Evolutionary conservation across 2,329 filamentous ascomycete genomes (phyloP).

Genomic region (Penicillium freii): DNA sequence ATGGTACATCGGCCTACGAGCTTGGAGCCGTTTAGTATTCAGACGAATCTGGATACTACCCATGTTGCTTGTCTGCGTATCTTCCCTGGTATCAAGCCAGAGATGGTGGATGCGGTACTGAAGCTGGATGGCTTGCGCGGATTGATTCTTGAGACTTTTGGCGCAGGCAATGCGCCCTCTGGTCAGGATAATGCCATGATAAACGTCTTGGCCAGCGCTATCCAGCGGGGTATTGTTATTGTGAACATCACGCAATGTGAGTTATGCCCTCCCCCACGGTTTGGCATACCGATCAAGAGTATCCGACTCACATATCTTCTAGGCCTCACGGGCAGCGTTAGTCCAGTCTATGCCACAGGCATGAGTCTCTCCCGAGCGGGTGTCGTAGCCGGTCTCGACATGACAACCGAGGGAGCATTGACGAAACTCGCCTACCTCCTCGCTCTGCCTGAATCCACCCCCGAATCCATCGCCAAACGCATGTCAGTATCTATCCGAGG

Average conservation of each 20-base stretch:
- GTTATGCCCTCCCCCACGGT: slow-evolving; percentile 31
- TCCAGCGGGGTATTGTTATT: slow-evolving; percentile 76
- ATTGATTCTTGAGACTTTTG: slow-evolving; percentile 86
- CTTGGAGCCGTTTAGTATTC: slow-evolving; percentile 71
- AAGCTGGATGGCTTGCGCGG: slow-evolving; percentile 73
- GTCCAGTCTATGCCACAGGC: slow-evolving; percentile 72
- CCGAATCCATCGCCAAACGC: slow-evolving; percentile 63
- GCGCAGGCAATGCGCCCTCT: slow-evolving; percentile 85
- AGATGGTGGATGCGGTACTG: slow-evolving; percentile 85
- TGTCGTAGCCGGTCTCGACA: slow-evolving; percentile 83
- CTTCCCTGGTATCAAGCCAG: slow-evolving; percentile 89
- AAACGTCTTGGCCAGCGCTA: slow-evolving; percentile 71
- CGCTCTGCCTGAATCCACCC: slow-evolving; percentile 62
- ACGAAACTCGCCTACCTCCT: slow-evolving; percentile 88
- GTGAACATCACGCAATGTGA: slow-evolving; percentile 91
- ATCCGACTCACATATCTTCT: slow-evolving; percentile 19
- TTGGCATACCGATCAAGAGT: slow-evolving; percentile 39
- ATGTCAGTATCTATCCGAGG: slow-evolving; percentile 78
- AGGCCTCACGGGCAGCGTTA: slow-evolving; percentile 67
- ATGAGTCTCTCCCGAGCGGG: slow-evolving; percentile 77
- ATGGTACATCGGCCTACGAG: slow-evolving; percentile 70
- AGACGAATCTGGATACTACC: slow-evolving; percentile 75
- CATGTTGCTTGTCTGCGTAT: slow-evolving; percentile 86
- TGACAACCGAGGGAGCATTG: slow-evolving; percentile 86
- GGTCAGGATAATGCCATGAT: slow-evolving; percentile 77